Evolutionary conservation across 2,329 filamentous ascomycete species (phyloP).

Genomic region (Emericellopsis atlantica): DNA sequence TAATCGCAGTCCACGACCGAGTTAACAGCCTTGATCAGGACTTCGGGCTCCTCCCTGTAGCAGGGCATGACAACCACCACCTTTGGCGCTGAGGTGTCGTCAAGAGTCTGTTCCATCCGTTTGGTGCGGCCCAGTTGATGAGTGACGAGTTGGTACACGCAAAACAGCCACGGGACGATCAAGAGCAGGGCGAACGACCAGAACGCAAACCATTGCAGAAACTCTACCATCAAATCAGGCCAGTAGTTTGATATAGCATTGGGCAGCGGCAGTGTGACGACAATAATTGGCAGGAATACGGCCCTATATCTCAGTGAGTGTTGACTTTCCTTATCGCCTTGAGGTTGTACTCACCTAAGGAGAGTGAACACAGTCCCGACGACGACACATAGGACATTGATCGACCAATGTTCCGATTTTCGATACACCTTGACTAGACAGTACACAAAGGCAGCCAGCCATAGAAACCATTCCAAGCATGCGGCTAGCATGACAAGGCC

Average conservation of each 20-base stretch:
- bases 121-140: conserved; percentile 73
- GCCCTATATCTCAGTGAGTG: conserved; percentile 33
- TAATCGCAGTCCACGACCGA: conserved; percentile 93
- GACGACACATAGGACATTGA: conserved; percentile 62
- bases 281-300: conserved; percentile 87
- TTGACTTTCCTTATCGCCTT: conserved; percentile 1
- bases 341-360: conserved; percentile 47
- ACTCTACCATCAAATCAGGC: conserved; percentile 51
- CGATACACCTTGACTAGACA: conserved; percentile 78
- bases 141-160: conserved; percentile 81
- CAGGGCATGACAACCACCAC: conserved; percentile 95
- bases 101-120: conserved; percentile 70
- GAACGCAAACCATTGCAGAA: conserved; percentile 91
- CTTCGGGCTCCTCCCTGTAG: conserved; percentile 79
- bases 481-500: conserved; percentile 74
- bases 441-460: conserved; percentile 88
- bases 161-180: conserved; percentile 84
- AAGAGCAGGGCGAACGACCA: conserved; percentile 81
- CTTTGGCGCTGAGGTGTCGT: conserved; percentile 80
- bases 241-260: conserved; percentile 58
- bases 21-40: conserved; percentile 76
- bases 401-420: conserved; percentile 83
- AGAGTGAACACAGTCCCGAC: conserved; percentile 63
- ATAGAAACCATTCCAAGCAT: conserved; percentile 85
- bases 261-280: conserved; percentile 82